phyloP scores from a whole-genome alignment of 768 basidiomycete species.

The Myochromella boudieri region DNA sequence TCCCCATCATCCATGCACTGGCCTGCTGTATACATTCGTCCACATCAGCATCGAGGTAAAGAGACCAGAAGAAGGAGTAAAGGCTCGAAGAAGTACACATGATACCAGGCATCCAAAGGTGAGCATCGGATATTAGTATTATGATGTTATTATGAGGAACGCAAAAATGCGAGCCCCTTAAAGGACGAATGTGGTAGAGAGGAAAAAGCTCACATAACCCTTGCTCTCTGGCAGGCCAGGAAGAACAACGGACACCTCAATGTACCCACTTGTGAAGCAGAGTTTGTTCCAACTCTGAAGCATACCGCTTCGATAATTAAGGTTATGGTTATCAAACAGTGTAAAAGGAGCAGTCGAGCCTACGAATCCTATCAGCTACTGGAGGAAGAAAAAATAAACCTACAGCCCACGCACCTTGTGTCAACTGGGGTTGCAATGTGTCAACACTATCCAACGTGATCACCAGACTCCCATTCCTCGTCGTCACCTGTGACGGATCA shows the following conservation, averaged over 20 bases:
- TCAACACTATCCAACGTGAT: constrained; percentile 60
- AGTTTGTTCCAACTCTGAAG: constrained; percentile 91
- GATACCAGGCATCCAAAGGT: no score
- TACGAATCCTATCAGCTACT: constrained; percentile 11
- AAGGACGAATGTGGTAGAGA: no score
- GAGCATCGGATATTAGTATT: no score
- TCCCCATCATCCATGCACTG: constrained; percentile 90
- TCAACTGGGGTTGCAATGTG: constrained; percentile 29
- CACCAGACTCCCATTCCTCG: constrained; percentile 61
- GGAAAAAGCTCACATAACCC: constrained; percentile 42
- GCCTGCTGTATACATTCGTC: constrained; percentile 65
- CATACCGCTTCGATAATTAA: constrained; percentile 74
- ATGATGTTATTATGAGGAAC: no score
- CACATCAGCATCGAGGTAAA: no score
- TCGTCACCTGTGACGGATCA: constrained; percentile 64
- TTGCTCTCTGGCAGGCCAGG: constrained; percentile 55
- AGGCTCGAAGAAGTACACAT: no score
- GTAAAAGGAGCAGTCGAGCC: constrained; percentile 49
- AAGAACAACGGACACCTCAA: constrained; percentile 64
- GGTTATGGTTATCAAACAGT: constrained; percentile 47
- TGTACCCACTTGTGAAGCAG: constrained; percentile 79
- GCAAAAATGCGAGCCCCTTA: no score
- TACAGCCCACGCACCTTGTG: constrained; percentile 24
- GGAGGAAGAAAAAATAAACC: not conserved
- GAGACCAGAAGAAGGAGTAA: no score